These are phyloP conservation scores for Agroathelia rolfsii DNA, from an alignment of 1,284 basidiomycete species.

Conservation along the genomic window DNA sequence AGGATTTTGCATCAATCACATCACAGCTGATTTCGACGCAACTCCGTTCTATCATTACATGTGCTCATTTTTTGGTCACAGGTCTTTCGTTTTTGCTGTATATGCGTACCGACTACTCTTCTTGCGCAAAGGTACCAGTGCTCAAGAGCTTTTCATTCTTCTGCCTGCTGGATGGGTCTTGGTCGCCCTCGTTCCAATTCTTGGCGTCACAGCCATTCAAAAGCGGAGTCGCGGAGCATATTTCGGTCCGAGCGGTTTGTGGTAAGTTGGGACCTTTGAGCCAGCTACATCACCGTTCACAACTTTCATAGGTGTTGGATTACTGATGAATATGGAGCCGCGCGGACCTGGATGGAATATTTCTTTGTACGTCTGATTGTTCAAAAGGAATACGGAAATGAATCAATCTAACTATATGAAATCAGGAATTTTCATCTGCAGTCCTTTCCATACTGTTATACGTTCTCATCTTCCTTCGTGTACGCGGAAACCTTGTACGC, in stretches of 20 bases:
- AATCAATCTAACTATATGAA: background rate
- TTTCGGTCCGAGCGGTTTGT: conserved; percentile 33
- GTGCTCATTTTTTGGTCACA: too few relatives aligned
- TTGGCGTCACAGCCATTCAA: conserved; percentile 28
- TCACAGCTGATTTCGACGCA: too few relatives aligned
- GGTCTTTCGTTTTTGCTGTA: conserved; percentile 29
- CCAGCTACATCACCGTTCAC: too few relatives aligned
- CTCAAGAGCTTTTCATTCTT: conserved; percentile 16
- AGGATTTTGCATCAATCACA: too few relatives aligned
- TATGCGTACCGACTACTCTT: conserved; percentile 35
- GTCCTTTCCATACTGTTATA: conserved; percentile 22
- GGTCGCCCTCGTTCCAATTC: conserved; percentile 22
- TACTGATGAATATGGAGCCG: conserved; percentile 28
- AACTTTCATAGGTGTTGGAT: conserved; percentile 37
- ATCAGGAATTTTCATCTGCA: conserved; percentile 25
- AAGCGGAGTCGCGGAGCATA: conserved; percentile 25
- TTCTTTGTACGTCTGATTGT: conserved; percentile 29
- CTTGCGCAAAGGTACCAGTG: conserved; percentile 20
- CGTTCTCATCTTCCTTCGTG: conserved; percentile 21
- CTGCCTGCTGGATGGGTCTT: conserved; percentile 26
- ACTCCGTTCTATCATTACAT: too few relatives aligned
- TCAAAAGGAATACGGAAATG: too few relatives aligned
- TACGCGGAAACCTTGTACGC: conserved; percentile 23
- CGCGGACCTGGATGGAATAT: conserved; percentile 35
- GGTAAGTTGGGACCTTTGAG: too few relatives aligned